Evolutionary conservation across 2,329 filamentous ascomycete genomes (phyloP).

Genomic region (Tolypocladium pustulatum): DNA sequence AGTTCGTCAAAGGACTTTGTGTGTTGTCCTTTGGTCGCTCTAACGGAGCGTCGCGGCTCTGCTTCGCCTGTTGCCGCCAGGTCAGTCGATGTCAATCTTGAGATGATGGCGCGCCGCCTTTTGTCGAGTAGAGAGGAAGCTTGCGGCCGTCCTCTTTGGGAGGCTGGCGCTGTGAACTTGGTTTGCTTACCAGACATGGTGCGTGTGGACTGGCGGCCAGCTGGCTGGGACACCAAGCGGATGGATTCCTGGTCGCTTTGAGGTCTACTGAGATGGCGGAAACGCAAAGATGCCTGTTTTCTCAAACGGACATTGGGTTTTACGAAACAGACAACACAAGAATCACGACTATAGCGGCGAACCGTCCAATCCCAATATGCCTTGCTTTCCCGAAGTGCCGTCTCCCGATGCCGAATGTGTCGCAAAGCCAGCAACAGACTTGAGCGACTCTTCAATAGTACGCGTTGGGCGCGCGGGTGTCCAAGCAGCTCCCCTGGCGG

Average conservation of each 20-base stretch:
- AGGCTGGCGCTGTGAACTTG: neutral
- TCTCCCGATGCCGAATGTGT: neutral
- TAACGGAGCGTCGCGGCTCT: conserved; percentile 86
- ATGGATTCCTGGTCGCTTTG: conserved; percentile 8
- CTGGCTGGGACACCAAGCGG: conserved; percentile 2
- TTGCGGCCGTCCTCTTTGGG: neutral
- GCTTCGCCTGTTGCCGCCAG: conserved; percentile 30
- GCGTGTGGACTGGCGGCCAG: neutral
- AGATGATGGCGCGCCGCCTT: neutral
- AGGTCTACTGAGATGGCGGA: conserved; percentile 18
- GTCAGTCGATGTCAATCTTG: conserved; percentile 7
- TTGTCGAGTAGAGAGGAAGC: neutral
- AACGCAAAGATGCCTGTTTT: conserved; percentile 12
- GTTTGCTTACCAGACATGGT: conserved; percentile 25
- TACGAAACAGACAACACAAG: conserved; percentile 21
- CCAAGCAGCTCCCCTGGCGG: neutral
- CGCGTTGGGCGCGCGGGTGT: neutral
- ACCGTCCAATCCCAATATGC: conserved; percentile 1
- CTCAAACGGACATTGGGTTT: conserved; percentile 18
- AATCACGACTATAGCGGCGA: conserved; percentile 22
- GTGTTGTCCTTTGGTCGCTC: conserved; percentile 94
- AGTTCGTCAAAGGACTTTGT: conserved; percentile 75
- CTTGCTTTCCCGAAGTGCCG: neutral
- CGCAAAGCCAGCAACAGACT: neutral
- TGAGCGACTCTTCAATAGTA: neutral